Base-by-base conservation (phyloP, 805 yeast genomes). In the Lachancea nothofagi region DNA sequence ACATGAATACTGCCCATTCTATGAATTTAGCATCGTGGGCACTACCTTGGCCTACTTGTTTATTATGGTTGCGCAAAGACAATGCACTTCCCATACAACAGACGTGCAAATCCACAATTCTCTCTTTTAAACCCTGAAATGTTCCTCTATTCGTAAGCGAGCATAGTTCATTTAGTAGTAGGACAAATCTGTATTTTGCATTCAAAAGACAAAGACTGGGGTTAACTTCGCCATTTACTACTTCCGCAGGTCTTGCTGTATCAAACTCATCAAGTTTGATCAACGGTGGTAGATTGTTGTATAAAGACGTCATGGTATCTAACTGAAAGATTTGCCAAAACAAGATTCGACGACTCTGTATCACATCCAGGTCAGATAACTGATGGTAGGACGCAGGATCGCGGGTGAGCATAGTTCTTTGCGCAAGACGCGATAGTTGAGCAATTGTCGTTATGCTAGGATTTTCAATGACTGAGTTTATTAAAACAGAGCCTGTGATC, bases 251-350 rank as follows among this genome's bases (percentile, higher is more conserved):
- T 47, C 74, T 55, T n/a, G 71, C 60, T 0, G 78, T 79, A 47
- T 77, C 78, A 53, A 71, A 74, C 48, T 76, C 80, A 38, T 69
- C 74, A 27, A 65, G 57, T 41, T 64, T 61, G 43, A 79, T 73
- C 24, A 74, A 65, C 1, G 83, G 83, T 0, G 77, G 70, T 23
- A 74, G 55, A 51, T 77, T 69, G 35, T 72, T 72, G 45, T 77
- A 75, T 42, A 75, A 70, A 27, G 80, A 70, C 7, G 78, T 72
- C 43, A 74, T 64, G 3, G 75, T 69, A 53, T 78, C 85, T 44
- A 78, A 57, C 20, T 75, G 74, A 45, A 77, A 76, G 6, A 78
- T 73, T 27, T 76, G 78, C 83, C 83, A 78, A 83, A 83, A 78
- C n/a, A 78, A 53, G 38, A 76, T 53, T 52, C 83, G 65, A 54